These are phyloP conservation scores for Clathrospora elynae DNA, from an alignment of 2,329 filamentous ascomycete species.

Conservation along the genomic window DNA sequence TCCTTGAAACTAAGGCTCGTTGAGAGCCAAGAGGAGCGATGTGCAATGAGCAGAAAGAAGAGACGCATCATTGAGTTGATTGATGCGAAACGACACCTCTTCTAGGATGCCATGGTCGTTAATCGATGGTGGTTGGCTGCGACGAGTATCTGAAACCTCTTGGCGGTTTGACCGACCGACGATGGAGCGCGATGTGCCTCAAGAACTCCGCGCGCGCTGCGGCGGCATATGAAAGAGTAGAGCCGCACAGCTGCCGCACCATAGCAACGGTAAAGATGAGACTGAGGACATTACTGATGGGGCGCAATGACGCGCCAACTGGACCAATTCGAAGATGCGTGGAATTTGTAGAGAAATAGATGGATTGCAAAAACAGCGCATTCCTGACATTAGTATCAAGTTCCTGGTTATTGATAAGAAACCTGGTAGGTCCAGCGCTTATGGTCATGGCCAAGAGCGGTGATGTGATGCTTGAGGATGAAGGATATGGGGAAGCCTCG, in stretches of 20 bases:
- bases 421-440: too few species aligned
- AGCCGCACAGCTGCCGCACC: constrained; percentile 5
- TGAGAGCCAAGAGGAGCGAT: constrained; percentile 16
- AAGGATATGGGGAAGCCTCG: constrained; percentile 1
- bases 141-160: constrained; percentile 30
- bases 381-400: too few species aligned
- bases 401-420: too few species aligned
- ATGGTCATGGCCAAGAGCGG: too few species aligned
- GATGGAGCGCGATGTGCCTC: constrained; percentile 35
- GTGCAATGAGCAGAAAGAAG: constrained; percentile 15
- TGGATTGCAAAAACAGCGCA: too few species aligned
- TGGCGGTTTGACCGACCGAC: constrained; percentile 30
- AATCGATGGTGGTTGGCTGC: constrained; percentile 23
- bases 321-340: too few species aligned
- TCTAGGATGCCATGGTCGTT: constrained; percentile 9
- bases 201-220: constrained; percentile 13
- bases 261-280: not conserved
- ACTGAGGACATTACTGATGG: too few species aligned
- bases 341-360: too few species aligned
- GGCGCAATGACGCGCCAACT: too few species aligned
- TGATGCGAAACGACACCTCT: constrained; percentile 4
- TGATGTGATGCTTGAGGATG: not conserved
- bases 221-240: constrained; percentile 5
- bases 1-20: constrained; percentile 32
- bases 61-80: constrained; percentile 1